A percentile compares a stretch with the other conserved stretches of the same genome.
phyloP scores from a whole-genome alignment of 495 filamentous ascomycete species.

The Pyronema domesticum region DNA sequence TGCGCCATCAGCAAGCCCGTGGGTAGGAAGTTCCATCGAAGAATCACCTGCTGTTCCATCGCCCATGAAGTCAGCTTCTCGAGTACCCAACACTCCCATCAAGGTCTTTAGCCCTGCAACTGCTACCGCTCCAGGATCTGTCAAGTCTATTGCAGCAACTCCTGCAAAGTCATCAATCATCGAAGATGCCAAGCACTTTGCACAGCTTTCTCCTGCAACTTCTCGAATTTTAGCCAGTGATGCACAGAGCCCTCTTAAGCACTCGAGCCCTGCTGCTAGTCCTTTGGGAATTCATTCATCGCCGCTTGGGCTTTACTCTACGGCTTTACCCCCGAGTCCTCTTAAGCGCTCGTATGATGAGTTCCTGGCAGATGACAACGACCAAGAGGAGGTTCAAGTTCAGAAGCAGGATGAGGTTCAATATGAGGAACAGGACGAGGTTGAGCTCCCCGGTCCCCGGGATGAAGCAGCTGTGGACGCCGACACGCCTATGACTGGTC shows the following conservation, averaged over 20 bases:
- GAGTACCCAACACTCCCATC: neutral
- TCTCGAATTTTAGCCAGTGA: neutral
- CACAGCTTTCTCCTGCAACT: neutral
- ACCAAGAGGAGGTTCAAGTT: no score
- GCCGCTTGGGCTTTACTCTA: neutral
- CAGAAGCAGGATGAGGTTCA: no score
- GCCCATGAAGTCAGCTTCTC: neutral
- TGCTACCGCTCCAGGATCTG: neutral
- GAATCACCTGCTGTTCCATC: neutral
- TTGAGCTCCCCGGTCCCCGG: no score
- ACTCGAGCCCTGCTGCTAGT: neutral
- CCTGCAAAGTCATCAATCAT: neutral
- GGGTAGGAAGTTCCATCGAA: neutral
- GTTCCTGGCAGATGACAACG: neutral
- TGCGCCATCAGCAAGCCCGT: neutral
- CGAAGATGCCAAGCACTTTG: neutral
- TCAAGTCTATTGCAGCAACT: neutral
- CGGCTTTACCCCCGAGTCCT: neutral
- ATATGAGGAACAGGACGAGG: no score
- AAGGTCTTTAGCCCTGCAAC: constrained; percentile 1
- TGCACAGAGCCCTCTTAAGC: neutral
- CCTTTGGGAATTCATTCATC: neutral
- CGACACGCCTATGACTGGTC: neutral
- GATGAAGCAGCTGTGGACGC: no score
- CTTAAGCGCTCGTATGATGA: neutral